Percentiles rank a stretch among this genome's conserved stretches.
These are phyloP conservation scores for Amauroascus niger DNA, from an alignment of 2,329 filamentous ascomycete species.

Conservation along the genomic window DNA sequence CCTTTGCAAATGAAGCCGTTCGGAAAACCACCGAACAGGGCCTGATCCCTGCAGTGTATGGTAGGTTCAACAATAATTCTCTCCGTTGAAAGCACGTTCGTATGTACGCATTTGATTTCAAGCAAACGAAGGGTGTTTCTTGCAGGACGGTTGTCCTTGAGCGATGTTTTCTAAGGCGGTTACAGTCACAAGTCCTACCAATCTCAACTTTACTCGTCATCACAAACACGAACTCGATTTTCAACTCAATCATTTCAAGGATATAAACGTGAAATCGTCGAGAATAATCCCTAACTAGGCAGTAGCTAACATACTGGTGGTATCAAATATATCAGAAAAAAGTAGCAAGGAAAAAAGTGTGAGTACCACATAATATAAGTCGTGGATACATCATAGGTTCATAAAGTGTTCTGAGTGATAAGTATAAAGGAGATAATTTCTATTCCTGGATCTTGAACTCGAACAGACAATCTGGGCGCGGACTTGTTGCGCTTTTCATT, in stretches of 20 bases:
- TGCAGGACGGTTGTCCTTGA: too few species aligned
- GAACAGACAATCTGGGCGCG: neutral
- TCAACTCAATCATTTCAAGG: neutral
- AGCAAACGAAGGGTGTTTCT: too few species aligned
- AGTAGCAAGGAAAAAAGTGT: neutral
- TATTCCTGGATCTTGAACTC: neutral
- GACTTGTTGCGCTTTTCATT: neutral
- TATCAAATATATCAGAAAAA: neutral
- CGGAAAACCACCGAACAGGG: neutral
- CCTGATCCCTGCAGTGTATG: too few species aligned
- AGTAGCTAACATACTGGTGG: neutral
- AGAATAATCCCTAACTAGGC: neutral
- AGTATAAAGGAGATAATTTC: neutral
- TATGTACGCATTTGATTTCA: neutral
- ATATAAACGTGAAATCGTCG: neutral
- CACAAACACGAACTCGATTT: neutral
- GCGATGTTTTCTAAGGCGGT: too few species aligned
- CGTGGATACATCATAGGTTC: neutral
- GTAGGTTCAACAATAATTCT: neutral
- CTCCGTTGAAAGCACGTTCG: neutral
- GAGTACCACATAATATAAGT: neutral
- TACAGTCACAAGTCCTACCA: too few species aligned
- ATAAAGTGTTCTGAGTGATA: neutral
- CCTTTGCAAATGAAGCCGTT: neutral
- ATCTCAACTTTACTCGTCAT: too few species aligned